Percentiles rank a stretch among this genome's conserved stretches.
Evolutionary conservation across 768 basidiomycete genomes (phyloP).

Genomic region (Coprinellus aureogranulatus): DNA sequence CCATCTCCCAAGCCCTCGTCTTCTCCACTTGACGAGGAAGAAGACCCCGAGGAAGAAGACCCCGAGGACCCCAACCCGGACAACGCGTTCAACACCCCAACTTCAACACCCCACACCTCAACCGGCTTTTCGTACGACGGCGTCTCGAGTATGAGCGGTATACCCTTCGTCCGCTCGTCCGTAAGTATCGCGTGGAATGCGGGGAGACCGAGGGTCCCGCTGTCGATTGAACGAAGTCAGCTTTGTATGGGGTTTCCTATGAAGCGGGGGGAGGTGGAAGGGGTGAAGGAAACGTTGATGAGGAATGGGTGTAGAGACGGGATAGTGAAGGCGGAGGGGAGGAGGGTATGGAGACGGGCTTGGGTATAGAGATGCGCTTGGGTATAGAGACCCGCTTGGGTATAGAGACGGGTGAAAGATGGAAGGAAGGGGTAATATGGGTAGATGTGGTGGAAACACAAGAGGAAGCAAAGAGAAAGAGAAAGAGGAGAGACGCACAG

Average conservation of each 20-base stretch:
- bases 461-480: not conserved
- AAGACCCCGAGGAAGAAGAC: not conserved
- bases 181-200: constrained; percentile 66
- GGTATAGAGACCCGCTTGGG: too few species aligned
- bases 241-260: not conserved
- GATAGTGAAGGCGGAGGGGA: too few species aligned
- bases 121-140: constrained; percentile 60
- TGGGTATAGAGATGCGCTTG: too few species aligned
- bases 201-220: constrained; percentile 63
- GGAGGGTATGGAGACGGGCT: too few species aligned
- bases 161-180: constrained; percentile 62
- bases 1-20: not conserved
- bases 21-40: not conserved
- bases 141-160: constrained; percentile 83
- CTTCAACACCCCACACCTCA: constrained; percentile 73
- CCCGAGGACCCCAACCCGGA: constrained; percentile 18
- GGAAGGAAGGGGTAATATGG: not conserved
- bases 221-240: constrained; percentile 24
- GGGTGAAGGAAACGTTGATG: not conserved
- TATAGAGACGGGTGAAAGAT: too few species aligned
- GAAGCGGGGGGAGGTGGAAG: not conserved
- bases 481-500: constrained; percentile 37
- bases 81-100: constrained; percentile 54
- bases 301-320: too few species aligned
- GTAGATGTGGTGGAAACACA: not conserved